Evolutionary conservation across 768 basidiomycete species (phyloP).

Genomic region (Mycena galopus): DNA sequence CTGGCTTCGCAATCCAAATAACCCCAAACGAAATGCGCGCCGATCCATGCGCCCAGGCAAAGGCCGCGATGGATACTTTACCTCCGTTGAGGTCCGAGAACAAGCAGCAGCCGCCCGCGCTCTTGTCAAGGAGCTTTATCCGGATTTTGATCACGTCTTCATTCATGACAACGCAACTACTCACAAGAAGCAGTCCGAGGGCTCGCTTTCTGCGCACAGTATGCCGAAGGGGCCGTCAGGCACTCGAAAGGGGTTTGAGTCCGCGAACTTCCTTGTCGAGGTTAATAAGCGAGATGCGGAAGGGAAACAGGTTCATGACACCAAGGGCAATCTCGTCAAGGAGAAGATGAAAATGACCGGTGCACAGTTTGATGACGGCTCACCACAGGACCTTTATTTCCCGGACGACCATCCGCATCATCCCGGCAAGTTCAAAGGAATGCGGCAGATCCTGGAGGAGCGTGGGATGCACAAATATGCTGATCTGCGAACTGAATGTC

Average conservation of each 20-base stretch:
- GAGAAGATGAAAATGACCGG: slow-evolving; percentile 34
- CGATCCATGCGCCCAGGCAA: slow-evolving; percentile 36
- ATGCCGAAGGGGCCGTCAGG: slow-evolving; percentile 30
- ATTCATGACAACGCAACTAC: too few species aligned
- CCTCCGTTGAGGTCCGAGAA: too few species aligned
- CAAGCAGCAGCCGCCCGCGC: too few species aligned
- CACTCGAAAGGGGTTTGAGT: slow-evolving; percentile 26
- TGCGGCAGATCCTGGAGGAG: slow-evolving; percentile 44
- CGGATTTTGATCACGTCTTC: too few species aligned
- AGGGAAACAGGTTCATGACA: slow-evolving; percentile 29
- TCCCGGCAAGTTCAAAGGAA: slow-evolving; percentile 46
- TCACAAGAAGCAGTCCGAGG: slow-evolving; percentile 40
- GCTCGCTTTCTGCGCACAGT: slow-evolving; percentile 38
- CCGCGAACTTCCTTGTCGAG: slow-evolving; percentile 23
- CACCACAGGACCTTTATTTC: slow-evolving; percentile 40
- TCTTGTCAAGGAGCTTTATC: too few species aligned
- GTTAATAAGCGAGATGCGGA: slow-evolving; percentile 17
- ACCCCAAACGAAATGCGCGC: slow-evolving; percentile 17
- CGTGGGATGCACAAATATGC: slow-evolving; percentile 25
- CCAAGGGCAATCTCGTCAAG: slow-evolving; percentile 32
- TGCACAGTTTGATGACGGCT: slow-evolving; percentile 1
- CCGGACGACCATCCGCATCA: slow-evolving; percentile 34
- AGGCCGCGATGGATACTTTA: neutral
- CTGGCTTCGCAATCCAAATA: slow-evolving; percentile 16
- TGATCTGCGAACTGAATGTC: slow-evolving; percentile 39